Evolutionary conservation across 2,329 filamentous ascomycete species (phyloP).

Genomic region (Neonectria faginata): DNA sequence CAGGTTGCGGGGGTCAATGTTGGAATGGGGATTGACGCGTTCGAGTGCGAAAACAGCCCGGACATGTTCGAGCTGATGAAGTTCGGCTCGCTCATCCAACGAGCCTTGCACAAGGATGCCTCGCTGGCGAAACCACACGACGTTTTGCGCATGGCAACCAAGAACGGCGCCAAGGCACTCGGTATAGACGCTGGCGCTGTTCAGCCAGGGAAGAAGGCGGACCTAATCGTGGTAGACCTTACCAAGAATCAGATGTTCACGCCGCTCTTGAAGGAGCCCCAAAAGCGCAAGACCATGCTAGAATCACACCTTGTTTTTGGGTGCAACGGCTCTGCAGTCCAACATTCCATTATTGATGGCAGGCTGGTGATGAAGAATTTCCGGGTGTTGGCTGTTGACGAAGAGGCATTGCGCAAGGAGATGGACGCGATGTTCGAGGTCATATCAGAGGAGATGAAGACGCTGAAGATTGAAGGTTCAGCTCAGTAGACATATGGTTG

Average conservation of each 20-base stretch:
- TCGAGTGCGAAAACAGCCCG: constrained; percentile 30
- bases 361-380: constrained; percentile 18
- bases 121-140: constrained; percentile 22
- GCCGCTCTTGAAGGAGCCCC: constrained; percentile 24
- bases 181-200: constrained; percentile 22
- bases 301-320: constrained; percentile 27
- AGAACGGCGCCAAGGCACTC: constrained; percentile 24
- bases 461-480: neutral
- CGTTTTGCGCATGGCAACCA: constrained; percentile 27
- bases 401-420: constrained; percentile 15
- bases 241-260: constrained; percentile 32
- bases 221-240: constrained; percentile 26
- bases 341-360: constrained; percentile 21
- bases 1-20: constrained; percentile 22
- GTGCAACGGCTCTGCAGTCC: constrained; percentile 23
- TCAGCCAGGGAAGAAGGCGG: constrained; percentile 22
- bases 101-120: constrained; percentile 25
- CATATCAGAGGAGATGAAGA: constrained; percentile 21
- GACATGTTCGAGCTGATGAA: constrained; percentile 33
- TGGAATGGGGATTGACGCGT: constrained; percentile 28
- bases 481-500: neutral
- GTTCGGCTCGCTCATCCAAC: constrained; percentile 28
- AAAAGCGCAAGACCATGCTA: constrained; percentile 20
- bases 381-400: constrained; percentile 9
- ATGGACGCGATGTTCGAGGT: constrained; percentile 23